Base-by-base conservation (phyloP, 306 rosid species). In the Ziziphus jujuba region DNA sequence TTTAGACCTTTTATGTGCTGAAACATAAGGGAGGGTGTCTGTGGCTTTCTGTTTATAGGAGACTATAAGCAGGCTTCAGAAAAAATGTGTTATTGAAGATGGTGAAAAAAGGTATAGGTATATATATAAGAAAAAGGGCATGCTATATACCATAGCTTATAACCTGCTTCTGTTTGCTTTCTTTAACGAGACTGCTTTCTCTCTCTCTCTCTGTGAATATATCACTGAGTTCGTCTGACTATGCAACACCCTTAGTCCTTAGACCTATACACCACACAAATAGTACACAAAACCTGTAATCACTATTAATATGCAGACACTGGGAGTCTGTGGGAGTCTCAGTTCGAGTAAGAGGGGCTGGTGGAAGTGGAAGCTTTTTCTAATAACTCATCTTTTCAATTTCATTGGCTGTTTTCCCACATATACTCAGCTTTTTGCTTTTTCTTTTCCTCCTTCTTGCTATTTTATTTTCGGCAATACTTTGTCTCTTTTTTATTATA, bases 1-100 rank as follows among this genome's bases (percentile, higher is more conserved):
- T 64, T 81, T 84, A 45, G 53, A 48, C 78, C 72, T 87, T 82
- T 73, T 66, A 65, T 75, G 78, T 67, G 89, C 91, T 85, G 91
- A 87, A 83, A 85, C 83, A 87, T 83, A 81, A 77, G 77, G 79
- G 59, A 59, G 33, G 62, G 81, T 74, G 66, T 77, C 66, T 81
- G 84, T 85, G 84, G 34, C 59, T 69, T 83, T 77, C 85, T 69
- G 54, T 75, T 81, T 83, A 75, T 68, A 77, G 84, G 63, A 69
- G 59, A 75, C 66, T 72, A 80, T 82, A 77, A 72, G 16, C 33
- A 70, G 63, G 78, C 74, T 75, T 73, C 61, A 53, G 72, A 69
- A 65, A n/a, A 67, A 5, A 10, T 24, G 33, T 15, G 59, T 72
- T 75, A 79, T 76, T 68, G 76, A 77, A 61, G 68, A 78, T 65